Percentiles rank a stretch among this genome's conserved stretches.
Evolutionary conservation across 2,329 filamentous ascomycete species (phyloP).

Genomic region (Apiospora saccharicola): DNA sequence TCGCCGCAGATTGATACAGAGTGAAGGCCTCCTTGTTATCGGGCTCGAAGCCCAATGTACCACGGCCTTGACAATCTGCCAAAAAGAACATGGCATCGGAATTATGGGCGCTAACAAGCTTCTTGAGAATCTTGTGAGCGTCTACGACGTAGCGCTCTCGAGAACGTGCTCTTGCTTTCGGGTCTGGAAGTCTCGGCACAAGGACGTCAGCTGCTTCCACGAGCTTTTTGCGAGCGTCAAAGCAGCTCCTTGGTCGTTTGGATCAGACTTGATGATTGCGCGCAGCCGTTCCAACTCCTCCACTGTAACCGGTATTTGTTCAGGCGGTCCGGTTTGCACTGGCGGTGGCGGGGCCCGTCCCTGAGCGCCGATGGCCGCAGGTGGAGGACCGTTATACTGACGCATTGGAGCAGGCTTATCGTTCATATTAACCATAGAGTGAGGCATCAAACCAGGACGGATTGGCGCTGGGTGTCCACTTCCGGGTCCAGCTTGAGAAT

Average conservation of each 20-base stretch:
- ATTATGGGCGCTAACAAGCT: conserved; percentile 76
- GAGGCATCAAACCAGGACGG: conserved; percentile 67
- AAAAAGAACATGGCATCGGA: conserved; percentile 92
- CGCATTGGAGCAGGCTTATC: conserved; percentile 66
- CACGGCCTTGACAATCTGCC: conserved; percentile 87
- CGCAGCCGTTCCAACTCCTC: conserved; percentile 81
- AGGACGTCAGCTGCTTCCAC: conserved; percentile 85
- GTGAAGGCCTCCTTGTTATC: conserved; percentile 94
- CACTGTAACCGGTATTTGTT: conserved; percentile 70
- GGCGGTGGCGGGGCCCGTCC: conserved; percentile 41
- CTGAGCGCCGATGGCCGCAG: conserved; percentile 40
- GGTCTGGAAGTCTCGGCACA: conserved; percentile 68
- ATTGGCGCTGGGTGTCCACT: conserved; percentile 68
- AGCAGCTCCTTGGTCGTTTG: conserved; percentile 74
- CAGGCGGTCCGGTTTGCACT: conserved; percentile 41
- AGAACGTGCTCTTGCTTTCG: conserved; percentile 75
- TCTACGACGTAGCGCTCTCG: conserved; percentile 87
- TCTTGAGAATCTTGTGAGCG: conserved; percentile 91
- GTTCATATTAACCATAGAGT: conserved; percentile 62
- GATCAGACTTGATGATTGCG: conserved; percentile 72
- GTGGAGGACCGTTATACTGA: conserved; percentile 57
- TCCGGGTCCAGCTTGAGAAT: conserved; percentile 41
- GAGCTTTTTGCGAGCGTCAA: conserved; percentile 82
- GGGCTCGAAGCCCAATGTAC: conserved; percentile 77
- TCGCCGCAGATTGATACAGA: conserved; percentile 92